Evolutionary conservation across 2,329 filamentous ascomycete genomes (phyloP), one percentile per base, ranked within the genome.

Genomic region (Talaromyces sp.): DNA sequence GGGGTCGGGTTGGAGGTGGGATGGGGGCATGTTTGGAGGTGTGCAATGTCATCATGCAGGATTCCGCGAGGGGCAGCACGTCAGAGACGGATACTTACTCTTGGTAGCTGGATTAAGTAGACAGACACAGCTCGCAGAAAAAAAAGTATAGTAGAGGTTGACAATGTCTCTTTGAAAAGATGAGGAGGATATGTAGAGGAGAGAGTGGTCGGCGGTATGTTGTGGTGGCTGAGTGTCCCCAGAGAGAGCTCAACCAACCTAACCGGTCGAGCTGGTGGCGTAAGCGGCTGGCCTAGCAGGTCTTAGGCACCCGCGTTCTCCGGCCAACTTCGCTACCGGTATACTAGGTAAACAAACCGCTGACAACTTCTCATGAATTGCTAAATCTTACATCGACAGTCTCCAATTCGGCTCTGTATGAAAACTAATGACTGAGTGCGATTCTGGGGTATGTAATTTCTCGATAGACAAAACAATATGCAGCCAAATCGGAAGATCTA

Each of bases 241-340:
- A 54, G 50, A 7, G 50, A 54, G 50, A 56, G 52, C 33, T 56
- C 33, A 56, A 37, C 52, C 13, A n/a, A 1, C 7, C 9, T 14
- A 37, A 13, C 48, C 16, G 47, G 47, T 31, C n/a, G 39, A 27
- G 39, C 22, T 48, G 19, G 59, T 52, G 45, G 59, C 47, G 47
- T 62, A 54, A 54, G 60, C 47, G 60, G 60, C 22, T 50, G 59
- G 22, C 47, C 27, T 24, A 37, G 11, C 33, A 41, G 37, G 47
- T 33, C 35, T 50, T 50, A 62, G 60, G 60, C 60, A 62, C 50
- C 60, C 60, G 47, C 47, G 35, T 62, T 62, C 47, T 62, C 22
- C 60, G 19, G 33, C 22, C 31, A 56, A 56, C n/a, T 35, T 22
- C 31, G 13, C 5, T 37, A 22, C 22, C 22, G 22, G 22, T 22